A percentile compares a stretch with the other conserved stretches of the same genome.
Conservation (phyloP, 2,329 filamentous ascomycete genomes). For the Epichloe brachyelytri region DNA sequence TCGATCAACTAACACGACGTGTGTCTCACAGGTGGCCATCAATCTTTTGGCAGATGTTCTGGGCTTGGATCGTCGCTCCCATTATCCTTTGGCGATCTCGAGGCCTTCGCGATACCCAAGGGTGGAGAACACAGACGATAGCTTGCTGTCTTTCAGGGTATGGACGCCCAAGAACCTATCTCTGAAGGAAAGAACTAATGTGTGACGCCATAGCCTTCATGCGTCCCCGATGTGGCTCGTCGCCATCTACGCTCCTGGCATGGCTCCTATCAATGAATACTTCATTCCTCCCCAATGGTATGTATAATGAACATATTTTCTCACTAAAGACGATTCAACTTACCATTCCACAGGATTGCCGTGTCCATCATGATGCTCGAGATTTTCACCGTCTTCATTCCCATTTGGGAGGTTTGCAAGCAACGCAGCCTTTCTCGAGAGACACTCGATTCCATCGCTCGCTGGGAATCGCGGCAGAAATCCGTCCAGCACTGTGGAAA, state of each 20-base stretch:
- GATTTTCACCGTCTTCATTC: conserved; percentile 49
- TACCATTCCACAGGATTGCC: conserved; percentile 29
- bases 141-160: conserved; percentile 34
- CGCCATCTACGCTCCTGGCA: conserved; percentile 38
- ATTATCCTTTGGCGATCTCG: conserved; percentile 49
- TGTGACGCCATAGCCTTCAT: conserved; percentile 33
- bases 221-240: conserved; percentile 56
- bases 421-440: conserved; percentile 32
- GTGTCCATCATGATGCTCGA: conserved; percentile 51
- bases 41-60: conserved; percentile 50
- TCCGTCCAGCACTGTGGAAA: conserved; percentile 17
- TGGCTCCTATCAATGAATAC: conserved; percentile 38
- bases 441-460: conserved; percentile 34
- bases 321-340: neutral
- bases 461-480: conserved; percentile 32
- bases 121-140: conserved; percentile 53
- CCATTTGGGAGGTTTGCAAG: conserved; percentile 42
- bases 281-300: conserved; percentile 52
- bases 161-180: conserved; percentile 4
- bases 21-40: conserved; percentile 40
- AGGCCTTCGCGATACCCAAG: conserved; percentile 49
- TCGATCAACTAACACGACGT: neutral
- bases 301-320: conserved; percentile 11
- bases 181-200: neutral
- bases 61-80: conserved; percentile 50